phyloP scores from a whole-genome alignment of 805 yeast genomes.

The Candida sakaeoensis region DNA sequence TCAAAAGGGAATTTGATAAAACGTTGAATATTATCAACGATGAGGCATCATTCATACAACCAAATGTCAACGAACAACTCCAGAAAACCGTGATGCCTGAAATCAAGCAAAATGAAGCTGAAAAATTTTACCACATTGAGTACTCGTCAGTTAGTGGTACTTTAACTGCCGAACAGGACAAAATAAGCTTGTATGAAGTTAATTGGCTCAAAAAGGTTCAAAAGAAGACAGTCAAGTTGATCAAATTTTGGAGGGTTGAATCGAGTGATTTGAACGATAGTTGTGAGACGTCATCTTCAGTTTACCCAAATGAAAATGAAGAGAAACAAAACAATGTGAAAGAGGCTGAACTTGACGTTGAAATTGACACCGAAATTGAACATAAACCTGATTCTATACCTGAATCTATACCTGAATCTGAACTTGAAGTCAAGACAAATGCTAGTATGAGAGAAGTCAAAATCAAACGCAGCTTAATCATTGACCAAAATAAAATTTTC shows the following conservation, averaged over 20 bases:
- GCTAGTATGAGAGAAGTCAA: no score
- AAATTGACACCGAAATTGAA: not conserved
- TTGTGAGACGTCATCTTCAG: not conserved
- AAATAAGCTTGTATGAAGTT: not conserved
- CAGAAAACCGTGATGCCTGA: not conserved
- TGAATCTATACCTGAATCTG: no score
- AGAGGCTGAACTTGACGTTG: not conserved
- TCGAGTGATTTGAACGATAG: not conserved
- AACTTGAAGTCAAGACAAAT: no score
- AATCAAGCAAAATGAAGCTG: constrained; percentile 3
- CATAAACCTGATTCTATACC: no score
- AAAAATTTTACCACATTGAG: constrained; percentile 3
- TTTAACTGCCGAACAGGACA: constrained; percentile 4
- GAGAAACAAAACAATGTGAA: not conserved
- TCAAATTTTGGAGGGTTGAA: no score
- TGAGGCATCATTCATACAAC: constrained; percentile 6
- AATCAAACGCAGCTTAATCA: no score
- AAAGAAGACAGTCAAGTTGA: not conserved
- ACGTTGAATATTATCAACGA: not conserved
- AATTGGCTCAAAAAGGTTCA: not conserved
- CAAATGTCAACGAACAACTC: no score
- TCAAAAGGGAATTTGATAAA: not conserved
- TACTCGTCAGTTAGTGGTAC: constrained; percentile 4
- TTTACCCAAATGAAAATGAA: not conserved
- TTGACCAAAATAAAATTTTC: not conserved